phyloP scores from a whole-genome alignment of 2,329 filamentous ascomycete genomes.

The Lachnellula subtilissima region DNA sequence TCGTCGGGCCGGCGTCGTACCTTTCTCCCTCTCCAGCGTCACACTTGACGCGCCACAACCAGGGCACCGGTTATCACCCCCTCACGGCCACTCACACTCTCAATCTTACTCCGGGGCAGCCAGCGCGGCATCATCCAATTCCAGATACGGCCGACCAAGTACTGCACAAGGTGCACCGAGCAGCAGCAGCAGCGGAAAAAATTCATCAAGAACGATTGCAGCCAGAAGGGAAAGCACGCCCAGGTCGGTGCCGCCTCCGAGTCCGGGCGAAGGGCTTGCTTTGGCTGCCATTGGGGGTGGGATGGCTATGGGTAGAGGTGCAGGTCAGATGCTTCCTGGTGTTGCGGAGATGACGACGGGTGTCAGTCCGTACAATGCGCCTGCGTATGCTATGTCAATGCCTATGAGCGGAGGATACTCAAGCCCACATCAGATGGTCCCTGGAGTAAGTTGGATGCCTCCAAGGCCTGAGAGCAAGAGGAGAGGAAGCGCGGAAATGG shows the following conservation, averaged over 20 bases:
- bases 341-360: constrained; percentile 61
- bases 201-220: constrained; percentile 24
- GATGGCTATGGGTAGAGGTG: constrained; percentile 22
- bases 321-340: constrained; percentile 46
- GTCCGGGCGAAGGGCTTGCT: constrained; percentile 33
- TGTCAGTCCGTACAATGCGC: constrained; percentile 55
- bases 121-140: constrained; percentile 11
- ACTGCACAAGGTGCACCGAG: constrained; percentile 17
- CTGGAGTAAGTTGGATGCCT: constrained; percentile 23
- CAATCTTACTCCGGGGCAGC: constrained; percentile 23
- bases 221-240: constrained; percentile 32
- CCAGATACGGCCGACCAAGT: constrained; percentile 23
- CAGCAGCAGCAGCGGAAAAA: constrained; percentile 8
- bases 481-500: constrained; percentile 46
- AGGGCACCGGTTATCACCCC: constrained; percentile 41
- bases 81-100: constrained; percentile 26
- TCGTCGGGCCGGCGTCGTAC: constrained; percentile 79
- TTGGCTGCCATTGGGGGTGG: constrained; percentile 29
- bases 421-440: constrained; percentile 41
- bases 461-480: constrained; percentile 41
- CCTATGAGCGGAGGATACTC: constrained; percentile 21
- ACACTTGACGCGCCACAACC: constrained; percentile 41
- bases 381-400: constrained; percentile 44
- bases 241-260: constrained; percentile 34
- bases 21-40: constrained; percentile 66